Percentiles rank a stretch among this genome's conserved stretches.
phyloP scores from a whole-genome alignment of 176 grass and related monocot species.

The Urochloa ruziziensis region DNA sequence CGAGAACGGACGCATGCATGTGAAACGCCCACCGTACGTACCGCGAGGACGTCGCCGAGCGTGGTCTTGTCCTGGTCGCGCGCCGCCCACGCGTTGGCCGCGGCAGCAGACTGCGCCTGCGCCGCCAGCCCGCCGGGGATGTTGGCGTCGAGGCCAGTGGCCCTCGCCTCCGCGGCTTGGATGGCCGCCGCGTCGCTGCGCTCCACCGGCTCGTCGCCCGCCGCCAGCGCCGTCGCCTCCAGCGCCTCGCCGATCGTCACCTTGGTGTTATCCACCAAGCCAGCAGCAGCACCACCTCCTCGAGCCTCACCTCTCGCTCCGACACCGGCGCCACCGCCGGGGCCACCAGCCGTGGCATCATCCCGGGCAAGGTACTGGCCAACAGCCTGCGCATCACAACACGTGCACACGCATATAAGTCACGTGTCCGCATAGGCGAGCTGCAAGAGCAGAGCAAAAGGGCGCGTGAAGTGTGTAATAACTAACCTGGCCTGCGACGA shows the following conservation, averaged over 20 bases:
- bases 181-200: slow-evolving; percentile 76
- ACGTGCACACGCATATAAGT: not conserved
- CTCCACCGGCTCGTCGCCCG: slow-evolving; percentile 44
- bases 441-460: not conserved
- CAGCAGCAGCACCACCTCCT: not conserved
- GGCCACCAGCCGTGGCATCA: not conserved
- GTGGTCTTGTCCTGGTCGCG: slow-evolving; percentile 56
- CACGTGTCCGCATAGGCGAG: no score
- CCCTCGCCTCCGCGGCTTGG: slow-evolving; percentile 52
- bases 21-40: slow-evolving; percentile 18
- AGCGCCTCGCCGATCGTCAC: slow-evolving; percentile 70
- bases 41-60: slow-evolving; percentile 60
- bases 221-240: slow-evolving; percentile 45
- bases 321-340: not conserved
- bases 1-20: not conserved
- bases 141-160: slow-evolving; percentile 38
- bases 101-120: slow-evolving; percentile 47
- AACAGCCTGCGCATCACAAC: slow-evolving; percentile 7
- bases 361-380: slow-evolving; percentile 33
- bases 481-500: slow-evolving; percentile 63
- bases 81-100: slow-evolving; percentile 25
- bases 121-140: slow-evolving; percentile 43
- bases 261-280: not conserved
- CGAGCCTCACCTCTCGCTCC: not conserved
- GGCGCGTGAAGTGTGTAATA: not conserved